Conservation (phyloP, 1,284 basidiomycete species). For the Microbotryum intermedium region DNA sequence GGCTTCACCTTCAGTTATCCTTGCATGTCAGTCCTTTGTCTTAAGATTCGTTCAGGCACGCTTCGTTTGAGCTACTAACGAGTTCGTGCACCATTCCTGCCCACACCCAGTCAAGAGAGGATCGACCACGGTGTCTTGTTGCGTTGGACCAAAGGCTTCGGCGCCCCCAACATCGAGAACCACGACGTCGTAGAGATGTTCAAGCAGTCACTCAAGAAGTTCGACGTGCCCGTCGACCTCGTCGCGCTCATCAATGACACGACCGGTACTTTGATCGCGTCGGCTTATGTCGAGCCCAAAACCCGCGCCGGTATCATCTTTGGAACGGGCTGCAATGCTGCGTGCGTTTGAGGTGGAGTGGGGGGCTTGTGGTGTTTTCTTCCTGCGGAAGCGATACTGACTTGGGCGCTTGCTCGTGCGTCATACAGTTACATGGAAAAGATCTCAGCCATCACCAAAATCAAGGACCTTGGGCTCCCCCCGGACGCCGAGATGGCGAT, state of each 20-base stretch:
- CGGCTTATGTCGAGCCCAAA: slow-evolving; percentile 82
- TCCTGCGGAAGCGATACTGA: too few species aligned
- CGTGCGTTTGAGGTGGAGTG: slow-evolving; percentile 59
- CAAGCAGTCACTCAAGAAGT: slow-evolving; percentile 64
- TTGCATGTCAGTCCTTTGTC: slow-evolving; percentile 55
- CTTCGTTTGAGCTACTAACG: neutral
- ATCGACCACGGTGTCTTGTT: slow-evolving; percentile 95
- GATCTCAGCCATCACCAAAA: slow-evolving; percentile 64
- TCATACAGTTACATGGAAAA: slow-evolving; percentile 52
- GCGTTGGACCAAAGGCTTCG: slow-evolving; percentile 98
- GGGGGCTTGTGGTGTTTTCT: neutral
- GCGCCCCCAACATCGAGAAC: slow-evolving; percentile 84
- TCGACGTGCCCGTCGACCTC: slow-evolving; percentile 57
- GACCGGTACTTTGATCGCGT: slow-evolving; percentile 92
- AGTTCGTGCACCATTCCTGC: too few species aligned
- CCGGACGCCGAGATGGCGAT: slow-evolving; percentile 72
- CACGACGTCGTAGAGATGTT: slow-evolving; percentile 90
- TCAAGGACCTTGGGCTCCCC: slow-evolving; percentile 55
- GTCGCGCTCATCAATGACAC: slow-evolving; percentile 93
- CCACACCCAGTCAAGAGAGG: slow-evolving; percentile 59
- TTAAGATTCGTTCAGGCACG: neutral
- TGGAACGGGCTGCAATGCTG: slow-evolving; percentile 96
- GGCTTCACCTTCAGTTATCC: slow-evolving; percentile 97
- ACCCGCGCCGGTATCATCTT: slow-evolving; percentile 95
- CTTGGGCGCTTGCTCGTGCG: neutral